Evolutionary conservation across 768 basidiomycete genomes (phyloP).

Genomic region (Tricholoma sp.): DNA sequence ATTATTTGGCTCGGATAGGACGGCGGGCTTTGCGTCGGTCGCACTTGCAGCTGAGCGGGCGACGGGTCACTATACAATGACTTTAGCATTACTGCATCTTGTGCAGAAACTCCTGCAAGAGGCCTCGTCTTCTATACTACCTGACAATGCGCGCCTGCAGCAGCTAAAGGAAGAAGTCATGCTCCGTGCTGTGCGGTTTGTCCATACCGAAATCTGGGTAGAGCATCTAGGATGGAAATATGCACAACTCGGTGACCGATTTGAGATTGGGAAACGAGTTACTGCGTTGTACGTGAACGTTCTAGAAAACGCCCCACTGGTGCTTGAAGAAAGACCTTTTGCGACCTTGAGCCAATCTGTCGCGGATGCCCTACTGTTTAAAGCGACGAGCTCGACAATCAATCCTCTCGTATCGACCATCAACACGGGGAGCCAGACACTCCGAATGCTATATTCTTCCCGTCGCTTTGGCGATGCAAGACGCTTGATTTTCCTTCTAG

Average conservation of each 20-base stretch:
- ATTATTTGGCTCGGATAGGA: slow-evolving; percentile 64
- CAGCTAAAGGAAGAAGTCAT: slow-evolving; percentile 84
- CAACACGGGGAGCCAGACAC: slow-evolving; percentile 52
- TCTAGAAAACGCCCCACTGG: slow-evolving; percentile 55
- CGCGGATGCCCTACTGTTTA: slow-evolving; percentile 65
- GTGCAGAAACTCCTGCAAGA: slow-evolving; percentile 73
- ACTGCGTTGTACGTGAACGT: slow-evolving; percentile 64
- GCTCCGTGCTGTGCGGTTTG: slow-evolving; percentile 67
- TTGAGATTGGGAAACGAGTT: slow-evolving; percentile 72
- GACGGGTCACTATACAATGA: slow-evolving; percentile 77
- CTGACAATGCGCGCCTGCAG: slow-evolving; percentile 54
- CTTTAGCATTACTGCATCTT: slow-evolving; percentile 70
- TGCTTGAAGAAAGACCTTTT: slow-evolving; percentile 52
- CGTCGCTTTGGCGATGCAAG: slow-evolving; percentile 67
- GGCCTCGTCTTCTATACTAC: slow-evolving; percentile 53
- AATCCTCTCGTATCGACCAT: slow-evolving; percentile 74
- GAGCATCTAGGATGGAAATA: slow-evolving; percentile 87
- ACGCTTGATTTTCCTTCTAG: slow-evolving; percentile 62
- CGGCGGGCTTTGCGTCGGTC: slow-evolving; percentile 52
- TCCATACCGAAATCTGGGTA: slow-evolving; percentile 87
- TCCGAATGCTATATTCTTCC: slow-evolving; percentile 54
- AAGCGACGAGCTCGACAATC: slow-evolving; percentile 75
- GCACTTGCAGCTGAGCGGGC: slow-evolving; percentile 68
- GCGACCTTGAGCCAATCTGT: slow-evolving; percentile 55
- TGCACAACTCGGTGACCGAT: slow-evolving; percentile 71